phyloP scores from a whole-genome alignment of 768 basidiomycete genomes.

The Grammothele lineata region DNA sequence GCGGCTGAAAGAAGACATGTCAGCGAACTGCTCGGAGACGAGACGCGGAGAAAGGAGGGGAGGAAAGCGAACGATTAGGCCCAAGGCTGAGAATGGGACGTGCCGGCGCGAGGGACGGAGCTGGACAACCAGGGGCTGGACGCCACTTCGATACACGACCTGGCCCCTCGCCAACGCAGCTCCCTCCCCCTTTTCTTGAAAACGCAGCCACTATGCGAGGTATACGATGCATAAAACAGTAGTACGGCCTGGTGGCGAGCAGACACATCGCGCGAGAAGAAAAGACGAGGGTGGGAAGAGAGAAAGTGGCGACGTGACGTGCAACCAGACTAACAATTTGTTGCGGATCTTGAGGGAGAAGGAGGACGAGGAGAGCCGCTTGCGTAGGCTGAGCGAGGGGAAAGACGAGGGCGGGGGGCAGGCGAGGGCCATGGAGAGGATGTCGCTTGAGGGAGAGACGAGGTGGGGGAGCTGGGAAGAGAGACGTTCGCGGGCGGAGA shows the following conservation, averaged over 20 bases:
- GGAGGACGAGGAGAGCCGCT: conserved; percentile 1
- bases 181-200: not conserved
- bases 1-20: conserved; percentile 5
- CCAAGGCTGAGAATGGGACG: too few species aligned
- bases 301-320: not conserved
- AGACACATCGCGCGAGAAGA: too few species aligned
- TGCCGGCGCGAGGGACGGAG: not conserved
- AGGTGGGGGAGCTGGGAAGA: conserved; percentile 1
- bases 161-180: not conserved
- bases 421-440: not conserved
- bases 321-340: conserved; percentile 6
- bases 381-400: not conserved
- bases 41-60: not conserved
- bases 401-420: not conserved
- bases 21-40: too few species aligned
- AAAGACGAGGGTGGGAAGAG: not conserved
- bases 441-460: conserved; percentile 1
- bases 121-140: not conserved
- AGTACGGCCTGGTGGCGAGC: too few species aligned
- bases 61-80: too few species aligned
- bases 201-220: too few species aligned
- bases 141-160: not conserved
- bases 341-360: conserved; percentile 9
- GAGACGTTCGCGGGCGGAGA: not conserved
- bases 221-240: too few species aligned